Percentiles rank a stretch among this genome's conserved stretches.
Conservation (phyloP, 129 eudicot species). For the Centrapalus pauciflorus region DNA sequence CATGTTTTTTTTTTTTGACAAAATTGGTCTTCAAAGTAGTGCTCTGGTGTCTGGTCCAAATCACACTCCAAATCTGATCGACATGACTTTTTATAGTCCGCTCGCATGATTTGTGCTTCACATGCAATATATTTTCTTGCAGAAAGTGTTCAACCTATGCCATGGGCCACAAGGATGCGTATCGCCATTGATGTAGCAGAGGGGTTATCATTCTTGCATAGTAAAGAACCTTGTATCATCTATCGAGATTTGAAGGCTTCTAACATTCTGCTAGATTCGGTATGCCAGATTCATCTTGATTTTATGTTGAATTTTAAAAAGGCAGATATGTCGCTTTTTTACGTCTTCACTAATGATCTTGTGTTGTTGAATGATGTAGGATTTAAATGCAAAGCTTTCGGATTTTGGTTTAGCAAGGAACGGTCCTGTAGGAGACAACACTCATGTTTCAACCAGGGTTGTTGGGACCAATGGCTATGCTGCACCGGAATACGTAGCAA, state of each 20-base stretch:
- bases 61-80: too few species aligned
- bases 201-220: constrained; percentile 68
- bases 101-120: not conserved
- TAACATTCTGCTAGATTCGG: constrained; percentile 67
- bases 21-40: too few species aligned
- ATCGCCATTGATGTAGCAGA: constrained; percentile 69
- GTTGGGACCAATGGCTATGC: constrained; percentile 75
- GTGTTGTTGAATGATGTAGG: constrained; percentile 27
- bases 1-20: too few species aligned
- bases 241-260: constrained; percentile 75
- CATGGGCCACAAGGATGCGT: constrained; percentile 60
- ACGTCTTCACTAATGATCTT: not conserved
- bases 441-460: constrained; percentile 75
- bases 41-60: too few species aligned
- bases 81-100: too few species aligned
- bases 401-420: constrained; percentile 73
- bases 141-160: constrained; percentile 58
- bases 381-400: constrained; percentile 65
- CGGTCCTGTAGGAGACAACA: constrained; percentile 67
- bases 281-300: constrained; percentile 10
- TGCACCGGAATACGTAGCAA: constrained; percentile 73
- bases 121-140: not conserved
- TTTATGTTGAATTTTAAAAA: not conserved
- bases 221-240: constrained; percentile 48
- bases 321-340: not conserved